Evolutionary conservation across 2,329 filamentous ascomycete species (phyloP).

Genomic region (Fusarium oxysporum): DNA sequence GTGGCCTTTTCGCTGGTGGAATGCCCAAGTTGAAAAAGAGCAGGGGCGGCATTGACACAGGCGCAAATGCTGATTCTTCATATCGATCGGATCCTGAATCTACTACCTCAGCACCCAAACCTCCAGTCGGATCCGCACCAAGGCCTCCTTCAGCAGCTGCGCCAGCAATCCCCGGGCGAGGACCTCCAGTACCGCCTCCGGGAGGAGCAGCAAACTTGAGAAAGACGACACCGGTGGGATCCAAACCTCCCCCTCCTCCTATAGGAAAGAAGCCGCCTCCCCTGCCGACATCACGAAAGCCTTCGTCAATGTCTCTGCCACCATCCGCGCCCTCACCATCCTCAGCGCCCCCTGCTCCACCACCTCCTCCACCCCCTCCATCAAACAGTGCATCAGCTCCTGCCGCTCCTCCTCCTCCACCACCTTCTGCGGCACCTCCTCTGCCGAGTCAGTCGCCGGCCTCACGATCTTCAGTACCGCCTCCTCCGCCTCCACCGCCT

Average conservation of each 20-base stretch:
- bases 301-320: slow-evolving; percentile 55
- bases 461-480: slow-evolving; percentile 45
- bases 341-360: slow-evolving; percentile 53
- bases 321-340: slow-evolving; percentile 47
- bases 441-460: slow-evolving; percentile 53
- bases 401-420: slow-evolving; percentile 53
- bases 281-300: slow-evolving; percentile 70
- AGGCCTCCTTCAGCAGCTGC: slow-evolving; percentile 60
- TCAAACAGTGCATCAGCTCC: slow-evolving; percentile 56
- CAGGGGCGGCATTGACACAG: slow-evolving; percentile 82
- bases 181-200: slow-evolving; percentile 55
- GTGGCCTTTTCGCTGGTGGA: slow-evolving; percentile 88
- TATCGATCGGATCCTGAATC: slow-evolving; percentile 80
- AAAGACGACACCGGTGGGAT: slow-evolving; percentile 61
- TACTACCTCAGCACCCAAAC: slow-evolving; percentile 58
- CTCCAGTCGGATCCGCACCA: slow-evolving; percentile 68
- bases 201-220: slow-evolving; percentile 63
- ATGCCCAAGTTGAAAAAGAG: slow-evolving; percentile 95
- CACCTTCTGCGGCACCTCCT: slow-evolving; percentile 54
- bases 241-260: slow-evolving; percentile 78
- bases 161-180: slow-evolving; percentile 36
- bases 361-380: slow-evolving; percentile 54
- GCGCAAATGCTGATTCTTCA: slow-evolving; percentile 67
- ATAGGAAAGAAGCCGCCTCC: slow-evolving; percentile 81
- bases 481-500: slow-evolving; percentile 45